Base-by-base conservation (phyloP, 108 stramenopile species). In the Nannochloropsis gaditana region DNA sequence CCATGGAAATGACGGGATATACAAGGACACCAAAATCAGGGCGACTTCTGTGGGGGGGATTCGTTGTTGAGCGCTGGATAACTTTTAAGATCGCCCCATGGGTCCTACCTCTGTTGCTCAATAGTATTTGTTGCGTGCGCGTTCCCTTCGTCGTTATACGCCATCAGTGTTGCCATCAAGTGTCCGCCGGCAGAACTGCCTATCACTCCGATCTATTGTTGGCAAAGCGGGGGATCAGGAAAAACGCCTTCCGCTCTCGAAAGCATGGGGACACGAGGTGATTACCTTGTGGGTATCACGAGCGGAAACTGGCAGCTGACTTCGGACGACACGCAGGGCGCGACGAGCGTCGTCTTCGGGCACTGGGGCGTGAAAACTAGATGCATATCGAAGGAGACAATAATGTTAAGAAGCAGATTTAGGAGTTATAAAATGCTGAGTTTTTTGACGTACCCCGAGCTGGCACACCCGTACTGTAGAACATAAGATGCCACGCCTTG, bases 1-100 rank as follows among this genome's bases (percentile, higher is more conserved):
- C 59, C 59, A 73, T 73, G 19, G 59, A 4, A n/a, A 73, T 73
- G 59, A 73, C 59, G 59, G 59, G 59, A 73, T 8, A 73, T 15
- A 73, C 59, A 73, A 73, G 59, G 19, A 73, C 4, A 73, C 59
- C 59, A 73, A 73, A 73, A n/a, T 73, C 59, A 73, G 59, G 59
- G 19, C 59, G 59, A 73, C 19, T n/a, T 4, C 59, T 73, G 6
- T 73, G n/a, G 15, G 59, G 15, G 59, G 59, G 59, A n/a, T 2
- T 73, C 8, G n/a, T 73, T 73, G 15, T 73, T n/a, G 15, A 15
- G n/a, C n/a, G 3, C 59, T 73, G n/a, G 15, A n/a, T 15, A 73
- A 4, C 3, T n/a, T 4, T 4, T 3, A 73, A 3, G n/a, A 3
- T 73, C n/a, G 59, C 6, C 15, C 19, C 3, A 73, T 73, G 59